A percentile compares a stretch with the other conserved stretches of the same genome.
These are phyloP conservation scores for Microsporum ferrugineum DNA, from an alignment of 2,329 filamentous ascomycete species.

Conservation along the genomic window DNA sequence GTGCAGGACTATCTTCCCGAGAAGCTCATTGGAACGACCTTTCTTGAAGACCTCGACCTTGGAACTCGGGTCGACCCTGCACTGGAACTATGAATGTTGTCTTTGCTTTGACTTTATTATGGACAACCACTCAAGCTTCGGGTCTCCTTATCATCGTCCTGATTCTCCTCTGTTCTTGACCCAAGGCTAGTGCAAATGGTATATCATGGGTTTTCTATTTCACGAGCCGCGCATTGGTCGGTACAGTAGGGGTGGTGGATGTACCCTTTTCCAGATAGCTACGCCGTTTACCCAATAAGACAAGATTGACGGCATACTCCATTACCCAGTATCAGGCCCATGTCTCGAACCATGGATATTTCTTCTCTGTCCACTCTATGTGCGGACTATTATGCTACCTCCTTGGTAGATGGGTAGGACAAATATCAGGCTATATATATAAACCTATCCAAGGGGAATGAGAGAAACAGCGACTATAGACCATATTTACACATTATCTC, in stretches of 20 bases:
- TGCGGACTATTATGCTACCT: no score
- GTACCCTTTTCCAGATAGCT: background rate
- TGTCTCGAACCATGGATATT: background rate
- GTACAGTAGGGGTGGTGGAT: no score
- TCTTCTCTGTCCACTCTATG: background rate
- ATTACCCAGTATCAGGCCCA: background rate
- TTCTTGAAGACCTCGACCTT: conserved; percentile 69
- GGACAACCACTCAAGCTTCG: background rate
- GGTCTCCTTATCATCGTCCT: background rate
- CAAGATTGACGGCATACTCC: background rate
- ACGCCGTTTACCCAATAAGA: background rate
- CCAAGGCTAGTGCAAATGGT: background rate
- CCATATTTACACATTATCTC: background rate
- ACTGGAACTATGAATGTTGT: conserved; percentile 22
- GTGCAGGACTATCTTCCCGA: conserved; percentile 85
- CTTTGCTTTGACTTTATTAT: background rate
- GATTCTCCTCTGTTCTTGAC: background rate
- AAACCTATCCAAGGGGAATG: background rate
- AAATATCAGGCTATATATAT: no score
- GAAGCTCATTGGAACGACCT: conserved; percentile 55
- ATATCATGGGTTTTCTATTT: background rate
- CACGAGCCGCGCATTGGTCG: background rate
- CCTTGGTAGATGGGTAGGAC: no score
- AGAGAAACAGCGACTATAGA: background rate
- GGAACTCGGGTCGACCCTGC: conserved; percentile 68